Evolutionary conservation across 176 grass and related monocot species (phyloP), one percentile per base, ranked within the genome.

Genomic region (Rhipidocladum racemiflorum): DNA sequence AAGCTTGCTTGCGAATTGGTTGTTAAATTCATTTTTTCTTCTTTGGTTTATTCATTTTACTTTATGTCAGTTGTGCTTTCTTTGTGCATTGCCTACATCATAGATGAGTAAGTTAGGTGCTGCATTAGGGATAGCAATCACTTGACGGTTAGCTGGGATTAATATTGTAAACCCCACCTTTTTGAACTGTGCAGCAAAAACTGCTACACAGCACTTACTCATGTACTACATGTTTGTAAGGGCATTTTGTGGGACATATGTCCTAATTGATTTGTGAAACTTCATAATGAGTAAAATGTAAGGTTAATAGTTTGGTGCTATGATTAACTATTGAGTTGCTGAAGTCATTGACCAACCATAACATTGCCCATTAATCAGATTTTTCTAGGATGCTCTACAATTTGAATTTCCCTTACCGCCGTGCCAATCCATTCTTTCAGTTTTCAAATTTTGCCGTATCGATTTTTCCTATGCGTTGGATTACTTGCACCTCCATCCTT

Each of bases 401-500:
- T 83, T 83, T 27, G 16, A 66, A 66, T 68, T 79, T 67, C 30
- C 12, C 39, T 65, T 66, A 2, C 44, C 0, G 6, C 7, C 13
- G 13, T 82, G 38, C 68, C 87, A 60, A 44, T 72, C 12, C 29
- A 38, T 21, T 51, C 9, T 21, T 36, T 13, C 21, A 54, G 14
- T 65, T 55, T 38, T 27, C 24, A 56, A 57, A 48, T 35, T 24
- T 60, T 46, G 15, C 14, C 7, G n/a, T 80, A 56, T 49, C 14
- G 12, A 30, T 25, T 57, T 64, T 78, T 11, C 49, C 16, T 70
- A 25, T 85, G 21, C 49, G 29, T 70, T 72, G 57, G 66, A 78
- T 56, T 71, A 46, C 30, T 83, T 55, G 9, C 59, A 83, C 68
- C n/a, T 83, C 56, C 59, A 56, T 76, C 78, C 72, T 89, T 60